Base-by-base conservation (phyloP, 1,284 basidiomycete genomes). In the Trichosporon ovoides region DNA sequence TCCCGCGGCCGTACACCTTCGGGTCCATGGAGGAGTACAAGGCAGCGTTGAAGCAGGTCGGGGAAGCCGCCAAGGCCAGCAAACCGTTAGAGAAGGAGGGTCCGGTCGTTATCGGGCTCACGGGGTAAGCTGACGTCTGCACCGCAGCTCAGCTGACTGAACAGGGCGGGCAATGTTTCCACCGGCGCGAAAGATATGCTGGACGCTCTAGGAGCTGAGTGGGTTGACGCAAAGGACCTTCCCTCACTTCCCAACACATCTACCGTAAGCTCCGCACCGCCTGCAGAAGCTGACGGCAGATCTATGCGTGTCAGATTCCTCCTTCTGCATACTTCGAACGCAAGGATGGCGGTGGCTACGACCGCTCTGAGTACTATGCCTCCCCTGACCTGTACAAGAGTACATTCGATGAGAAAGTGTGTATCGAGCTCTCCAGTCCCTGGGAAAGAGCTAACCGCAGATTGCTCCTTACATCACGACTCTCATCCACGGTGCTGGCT, bases 401-500 rank as follows among this genome's bases (percentile, higher is more conserved):
- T 9, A 78, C 81, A 1, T 93, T 94, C 68, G 80, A 83, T 52
- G 80, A 83, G 14, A 84, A 82, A 77, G 89, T 89, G 63, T 9
- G 38, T 7, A 9, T 22, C 9, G 10, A 22, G 76, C 62, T n/a
- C 35, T 18, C 24, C 14, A 7, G 28, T 11, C 6, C 19, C 19
- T 48, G 19, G 14, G 18, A 20, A 3, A 28, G 19, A 28, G 33
- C 59, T 54, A 53, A 33, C 12, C 12, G 14, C 57, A 89, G 88
- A 81, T 93, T 38, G 89, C 89, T 0, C 91, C 89, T 0, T 91
- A 89, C 73, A 79, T 91, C 3, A 90, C 88, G 0, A 82, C 91
- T 5, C 82, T 94, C 57, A 80, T 95, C 52, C 91, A 95, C 64
- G 91, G 91, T 9, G 83, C 86, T 0, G 91, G 90, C 31, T 95